Evolutionary conservation across 768 basidiomycete species (phyloP), one percentile per base, ranked within the genome.

Genomic region (Mycena polygramma): DNA sequence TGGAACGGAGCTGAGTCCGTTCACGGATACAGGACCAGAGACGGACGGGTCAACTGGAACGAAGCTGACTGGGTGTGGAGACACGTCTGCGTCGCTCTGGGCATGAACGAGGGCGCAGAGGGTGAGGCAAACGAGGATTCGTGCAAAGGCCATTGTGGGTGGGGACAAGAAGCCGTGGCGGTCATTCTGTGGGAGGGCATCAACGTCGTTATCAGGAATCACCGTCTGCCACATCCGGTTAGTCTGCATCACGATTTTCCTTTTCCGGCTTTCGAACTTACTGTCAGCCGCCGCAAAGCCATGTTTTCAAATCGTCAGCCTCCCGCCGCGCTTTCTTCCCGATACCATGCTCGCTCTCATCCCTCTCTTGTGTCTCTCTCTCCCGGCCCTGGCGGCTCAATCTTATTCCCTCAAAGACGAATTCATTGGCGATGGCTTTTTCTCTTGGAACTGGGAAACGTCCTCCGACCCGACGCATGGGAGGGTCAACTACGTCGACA

Each of bases 381-480:
- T 58, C 45, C 60, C 24, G 13, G 20, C 55, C 43, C 43, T 65
- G 6, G 58, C 66, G 8, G 69, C 57, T 15, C 26, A 62, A n/a
- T 48, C 57, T 9, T 79, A 77, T 58, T 61, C 58, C 24, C 20
- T 78, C 51, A 39, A 46, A 22, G 77, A 80, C 51, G 71, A 63
- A 5, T 79, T 69, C 69, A 65, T 73, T 14, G 80, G 80, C 7
- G 2, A 58, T 24, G 80, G 81, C 74, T 92, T 92, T 75, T 81
- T 86, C 66, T 59, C 81, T 22, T 92, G 85, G 81, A 77, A 74
- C 2, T 91, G 86, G 86, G 83, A 88, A 71, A 85, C 84, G 10
- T 62, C 76, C 35, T 74, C 84, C 66, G 90, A 92, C 75, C 90
- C 89, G n/a, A 92, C 90, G 0, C 87, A 90, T 69, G 90, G 90